A percentile compares a stretch with the other conserved stretches of the same genome.
phyloP scores from a whole-genome alignment of 2,329 filamentous ascomycete species.

The Scedosporium dehoogii region DNA sequence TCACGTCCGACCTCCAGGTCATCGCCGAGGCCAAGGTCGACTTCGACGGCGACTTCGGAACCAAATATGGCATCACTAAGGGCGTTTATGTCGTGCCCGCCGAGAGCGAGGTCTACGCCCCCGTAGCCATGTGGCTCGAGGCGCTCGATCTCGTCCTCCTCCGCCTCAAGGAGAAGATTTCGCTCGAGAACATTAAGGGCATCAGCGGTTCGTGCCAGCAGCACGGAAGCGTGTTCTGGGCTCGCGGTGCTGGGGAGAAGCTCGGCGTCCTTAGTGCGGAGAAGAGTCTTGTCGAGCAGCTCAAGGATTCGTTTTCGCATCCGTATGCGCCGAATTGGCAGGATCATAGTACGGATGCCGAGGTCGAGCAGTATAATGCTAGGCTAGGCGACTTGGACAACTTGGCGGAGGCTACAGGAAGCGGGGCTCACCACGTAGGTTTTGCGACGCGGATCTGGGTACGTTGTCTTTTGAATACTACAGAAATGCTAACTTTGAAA shows the following conservation, averaged over 20 bases:
- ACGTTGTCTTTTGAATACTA: background rate
- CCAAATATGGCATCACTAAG: slow-evolving; percentile 71
- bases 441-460: background rate
- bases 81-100: slow-evolving; percentile 74
- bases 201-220: slow-evolving; percentile 93
- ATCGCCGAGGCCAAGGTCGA: slow-evolving; percentile 83
- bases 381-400: slow-evolving; percentile 54
- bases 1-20: slow-evolving; percentile 72
- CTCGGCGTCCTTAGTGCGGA: slow-evolving; percentile 51
- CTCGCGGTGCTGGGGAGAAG: slow-evolving; percentile 52
- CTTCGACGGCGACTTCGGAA: slow-evolving; percentile 74
- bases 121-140: slow-evolving; percentile 90
- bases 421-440: slow-evolving; percentile 84
- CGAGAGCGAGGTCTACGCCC: slow-evolving; percentile 85
- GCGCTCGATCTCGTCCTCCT: slow-evolving; percentile 77
- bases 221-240: slow-evolving; percentile 97
- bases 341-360: slow-evolving; percentile 84
- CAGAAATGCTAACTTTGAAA: background rate
- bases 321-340: slow-evolving; percentile 95
- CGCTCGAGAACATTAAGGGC: slow-evolving; percentile 66
- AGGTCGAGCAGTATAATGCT: slow-evolving; percentile 82
- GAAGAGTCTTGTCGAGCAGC: slow-evolving; percentile 60
- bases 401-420: slow-evolving; percentile 75
- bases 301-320: slow-evolving; percentile 66
- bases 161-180: slow-evolving; percentile 54